Base-by-base conservation (phyloP, 139 green algal genomes). In the Choricystis sp. region DNA sequence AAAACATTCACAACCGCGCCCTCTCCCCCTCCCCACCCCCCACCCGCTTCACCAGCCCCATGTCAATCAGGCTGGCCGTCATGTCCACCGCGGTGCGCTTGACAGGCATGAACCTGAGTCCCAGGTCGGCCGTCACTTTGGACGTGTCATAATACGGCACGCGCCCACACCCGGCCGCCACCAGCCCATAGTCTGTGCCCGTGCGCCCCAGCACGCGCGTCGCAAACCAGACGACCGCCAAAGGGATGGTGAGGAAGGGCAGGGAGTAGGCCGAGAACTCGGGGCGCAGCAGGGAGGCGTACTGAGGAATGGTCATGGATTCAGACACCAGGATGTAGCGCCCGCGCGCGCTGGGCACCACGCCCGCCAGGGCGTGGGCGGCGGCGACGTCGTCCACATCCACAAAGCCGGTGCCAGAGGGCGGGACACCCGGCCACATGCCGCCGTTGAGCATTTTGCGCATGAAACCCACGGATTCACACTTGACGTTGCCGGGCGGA, bases 381-480 rank as follows among this genome's bases (percentile, higher is more conserved):
- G 67, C 68, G 0, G 80, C 80, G 25, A 83, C 71, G 57, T 85
- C 77, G 14, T 75, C 71, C 21, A 86, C 63, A 25, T 86, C 80
- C 21, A 80, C 74, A 21, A 65, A 30, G 23, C 65, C 49, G 24
- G 64, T 24, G 1, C 64, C 71, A 1, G 72, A 65, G 29, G 31
- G 61, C 3, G 55, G 26, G 0, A 25, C 31, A 22, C 60, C 63
- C 30, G 69, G 69, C 19, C 59, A 74, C 19, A 67, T 48, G 3
- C 49, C 28, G 26, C 69, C 72, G 23, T 78, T 71, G 29, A 82
- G 26, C 26, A 77, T 49, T 31, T 75, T 66, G 19, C 67, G 66
- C 30, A 72, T 65, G 29, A 67, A 59, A 3, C n/a, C 29, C n/a
- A 81, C 68, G 2, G 63, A 64, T 58, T 76, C 75, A 49, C 71